These are phyloP conservation scores for Apocynum venetum DNA, from an alignment of 257 asterid species.

Conservation along the genomic window DNA sequence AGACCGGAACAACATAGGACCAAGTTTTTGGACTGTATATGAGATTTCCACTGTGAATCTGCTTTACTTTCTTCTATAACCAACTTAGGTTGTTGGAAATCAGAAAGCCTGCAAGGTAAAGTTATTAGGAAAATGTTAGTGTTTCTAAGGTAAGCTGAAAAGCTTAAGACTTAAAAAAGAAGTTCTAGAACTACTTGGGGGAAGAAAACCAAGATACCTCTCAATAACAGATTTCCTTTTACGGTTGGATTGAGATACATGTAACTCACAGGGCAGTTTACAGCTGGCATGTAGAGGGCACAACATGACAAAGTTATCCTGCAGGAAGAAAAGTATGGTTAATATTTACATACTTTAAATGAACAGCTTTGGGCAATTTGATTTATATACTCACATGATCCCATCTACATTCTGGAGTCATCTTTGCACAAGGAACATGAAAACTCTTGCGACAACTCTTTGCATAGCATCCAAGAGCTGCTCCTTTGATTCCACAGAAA, in stretches of 20 bases:
- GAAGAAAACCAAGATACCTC: slow-evolving; percentile 36
- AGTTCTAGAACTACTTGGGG: background rate
- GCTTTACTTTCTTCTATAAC: slow-evolving; percentile 29
- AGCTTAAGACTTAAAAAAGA: background rate
- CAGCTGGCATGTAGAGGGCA: slow-evolving; percentile 73
- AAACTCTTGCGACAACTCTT: slow-evolving; percentile 84
- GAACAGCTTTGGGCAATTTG: background rate
- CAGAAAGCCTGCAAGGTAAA: slow-evolving; percentile 36
- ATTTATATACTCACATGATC: slow-evolving; percentile 50
- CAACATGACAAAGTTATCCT: slow-evolving; percentile 83
- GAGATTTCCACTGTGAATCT: slow-evolving; percentile 40
- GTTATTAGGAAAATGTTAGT: background rate
- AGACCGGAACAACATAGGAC: slow-evolving; percentile 82
- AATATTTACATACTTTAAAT: background rate
- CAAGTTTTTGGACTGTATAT: slow-evolving; percentile 43
- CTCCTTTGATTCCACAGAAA: slow-evolving; percentile 86
- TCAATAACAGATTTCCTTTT: slow-evolving; percentile 33
- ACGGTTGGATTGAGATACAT: slow-evolving; percentile 36
- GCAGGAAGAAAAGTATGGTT: slow-evolving; percentile 21
- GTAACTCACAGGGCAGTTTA: slow-evolving; percentile 58
- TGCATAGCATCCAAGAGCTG: slow-evolving; percentile 92
- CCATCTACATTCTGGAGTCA: slow-evolving; percentile 85
- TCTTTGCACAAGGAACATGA: slow-evolving; percentile 90
- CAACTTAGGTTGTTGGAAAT: slow-evolving; percentile 22
- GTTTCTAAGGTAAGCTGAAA: background rate